Percentiles rank a stretch among this genome's conserved stretches.
These are phyloP conservation scores for Alloascoidea hylecoeti DNA, from an alignment of 805 yeast species.

Conservation along the genomic window DNA sequence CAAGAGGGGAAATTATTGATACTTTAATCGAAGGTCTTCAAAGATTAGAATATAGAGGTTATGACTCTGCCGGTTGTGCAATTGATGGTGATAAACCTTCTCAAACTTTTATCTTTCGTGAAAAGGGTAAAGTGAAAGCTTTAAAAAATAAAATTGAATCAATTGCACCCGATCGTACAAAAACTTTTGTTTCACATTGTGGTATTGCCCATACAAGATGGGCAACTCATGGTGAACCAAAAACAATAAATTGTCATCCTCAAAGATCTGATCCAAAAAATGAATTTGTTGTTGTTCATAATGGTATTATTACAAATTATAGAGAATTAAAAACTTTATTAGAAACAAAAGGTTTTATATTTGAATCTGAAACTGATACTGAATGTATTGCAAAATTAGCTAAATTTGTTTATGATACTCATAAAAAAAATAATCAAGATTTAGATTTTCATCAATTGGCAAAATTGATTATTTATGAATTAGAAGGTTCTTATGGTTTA, in stretches of 20 bases:
- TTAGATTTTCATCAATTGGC: conserved; percentile 86
- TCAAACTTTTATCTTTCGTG: conserved; percentile 62
- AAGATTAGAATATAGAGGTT: conserved; percentile 81
- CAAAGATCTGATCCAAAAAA: conserved; percentile 75
- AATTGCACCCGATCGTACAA: conserved; percentile 35
- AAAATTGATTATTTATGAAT: conserved; percentile 80
- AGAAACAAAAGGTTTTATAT: conserved; percentile 61
- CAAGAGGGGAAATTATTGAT: conserved; percentile 86
- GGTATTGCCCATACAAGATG: conserved; percentile 99
- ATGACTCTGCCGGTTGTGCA: conserved; percentile 95
- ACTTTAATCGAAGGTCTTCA: conserved; percentile 75
- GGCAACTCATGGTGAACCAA: conserved; percentile 99
- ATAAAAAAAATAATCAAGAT: conserved; percentile 55
- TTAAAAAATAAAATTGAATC: conserved; percentile 50
- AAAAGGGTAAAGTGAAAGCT: conserved; percentile 83
- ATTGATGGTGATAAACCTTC: conserved; percentile 76
- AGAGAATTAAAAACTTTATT: conserved; percentile 80
- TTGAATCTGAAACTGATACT: conserved; percentile 92
- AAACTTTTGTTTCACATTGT: conserved; percentile 68
- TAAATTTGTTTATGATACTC: conserved; percentile 78
- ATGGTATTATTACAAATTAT: conserved; percentile 95
- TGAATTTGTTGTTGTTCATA: conserved; percentile 89
- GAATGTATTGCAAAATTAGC: conserved; percentile 95
- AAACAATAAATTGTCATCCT: conserved; percentile 83
- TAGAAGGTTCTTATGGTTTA: conserved; percentile 96